These are phyloP conservation scores for Psilocybe cyanescens DNA, from an alignment of 768 basidiomycete species.

Conservation along the genomic window DNA sequence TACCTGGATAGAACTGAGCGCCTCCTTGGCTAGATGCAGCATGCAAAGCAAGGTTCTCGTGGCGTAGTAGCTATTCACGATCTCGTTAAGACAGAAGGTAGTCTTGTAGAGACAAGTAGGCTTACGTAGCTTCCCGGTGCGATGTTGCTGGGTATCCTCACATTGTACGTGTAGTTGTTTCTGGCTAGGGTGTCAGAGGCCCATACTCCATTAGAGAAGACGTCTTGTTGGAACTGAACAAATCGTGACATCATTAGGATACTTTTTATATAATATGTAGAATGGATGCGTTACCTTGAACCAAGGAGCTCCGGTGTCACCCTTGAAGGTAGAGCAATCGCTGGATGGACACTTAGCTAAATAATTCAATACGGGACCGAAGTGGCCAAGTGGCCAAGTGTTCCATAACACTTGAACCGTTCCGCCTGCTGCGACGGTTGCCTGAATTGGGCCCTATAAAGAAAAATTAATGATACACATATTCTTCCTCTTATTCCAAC, in stretches of 20 bases:
- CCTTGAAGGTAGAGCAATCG: constrained; percentile 39
- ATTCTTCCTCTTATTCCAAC: neutral
- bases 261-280: neutral
- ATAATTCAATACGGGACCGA: constrained; percentile 42
- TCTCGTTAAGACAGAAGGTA: neutral
- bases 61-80: constrained; percentile 34
- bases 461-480: neutral
- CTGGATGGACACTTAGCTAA: constrained; percentile 40
- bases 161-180: constrained; percentile 35
- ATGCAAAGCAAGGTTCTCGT: constrained; percentile 44
- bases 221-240: constrained; percentile 39
- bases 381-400: constrained; percentile 43
- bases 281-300: constrained; percentile 32
- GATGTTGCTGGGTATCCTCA: constrained; percentile 42
- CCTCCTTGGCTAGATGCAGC: constrained; percentile 34
- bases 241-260: neutral
- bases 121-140: constrained; percentile 39
- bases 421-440: constrained; percentile 38
- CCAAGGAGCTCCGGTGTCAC: constrained; percentile 40
- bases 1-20: constrained; percentile 40
- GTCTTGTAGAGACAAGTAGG: neutral
- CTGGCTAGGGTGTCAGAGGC: constrained; percentile 40
- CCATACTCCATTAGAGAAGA: constrained; percentile 38
- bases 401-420: constrained; percentile 40
- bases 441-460: constrained; percentile 36